A percentile compares a stretch with the other conserved stretches of the same genome.
phyloP scores from a whole-genome alignment of 148 eudicot species.

The Chenopodium suecicum region DNA sequence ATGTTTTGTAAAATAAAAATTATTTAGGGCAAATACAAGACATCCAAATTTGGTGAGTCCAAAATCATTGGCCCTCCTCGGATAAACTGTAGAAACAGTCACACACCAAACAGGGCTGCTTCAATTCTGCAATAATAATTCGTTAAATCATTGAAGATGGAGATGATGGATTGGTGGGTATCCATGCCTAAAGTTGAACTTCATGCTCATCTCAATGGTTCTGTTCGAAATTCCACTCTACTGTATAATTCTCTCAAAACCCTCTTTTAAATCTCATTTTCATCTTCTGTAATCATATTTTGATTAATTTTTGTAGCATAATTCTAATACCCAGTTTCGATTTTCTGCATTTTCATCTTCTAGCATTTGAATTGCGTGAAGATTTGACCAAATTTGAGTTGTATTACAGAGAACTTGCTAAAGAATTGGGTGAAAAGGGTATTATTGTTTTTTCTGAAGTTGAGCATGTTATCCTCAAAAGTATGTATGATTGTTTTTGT shows the following conservation, averaged over 20 bases:
- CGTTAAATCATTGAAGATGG: constrained; percentile 18
- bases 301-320: background rate
- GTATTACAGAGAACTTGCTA: constrained; percentile 76
- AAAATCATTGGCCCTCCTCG: background rate
- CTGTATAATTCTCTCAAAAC: constrained; percentile 41
- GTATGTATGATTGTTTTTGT: constrained; percentile 35
- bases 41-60: too few species aligned
- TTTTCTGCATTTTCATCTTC: background rate
- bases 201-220: constrained; percentile 96
- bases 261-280: background rate
- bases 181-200: constrained; percentile 85
- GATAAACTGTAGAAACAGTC: background rate
- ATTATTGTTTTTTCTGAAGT: constrained; percentile 67
- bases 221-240: constrained; percentile 77
- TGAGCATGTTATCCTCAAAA: constrained; percentile 73
- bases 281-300: background rate
- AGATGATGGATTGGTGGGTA: constrained; percentile 59
- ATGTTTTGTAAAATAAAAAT: too few species aligned
- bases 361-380: background rate
- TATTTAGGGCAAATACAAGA: too few species aligned
- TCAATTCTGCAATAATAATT: background rate
- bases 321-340: background rate
- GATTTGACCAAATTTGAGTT: constrained; percentile 5
- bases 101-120: background rate
- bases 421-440: constrained; percentile 76